Conservation (phyloP, 305 asterid genomes). For the Fraxinus ornus region DNA sequence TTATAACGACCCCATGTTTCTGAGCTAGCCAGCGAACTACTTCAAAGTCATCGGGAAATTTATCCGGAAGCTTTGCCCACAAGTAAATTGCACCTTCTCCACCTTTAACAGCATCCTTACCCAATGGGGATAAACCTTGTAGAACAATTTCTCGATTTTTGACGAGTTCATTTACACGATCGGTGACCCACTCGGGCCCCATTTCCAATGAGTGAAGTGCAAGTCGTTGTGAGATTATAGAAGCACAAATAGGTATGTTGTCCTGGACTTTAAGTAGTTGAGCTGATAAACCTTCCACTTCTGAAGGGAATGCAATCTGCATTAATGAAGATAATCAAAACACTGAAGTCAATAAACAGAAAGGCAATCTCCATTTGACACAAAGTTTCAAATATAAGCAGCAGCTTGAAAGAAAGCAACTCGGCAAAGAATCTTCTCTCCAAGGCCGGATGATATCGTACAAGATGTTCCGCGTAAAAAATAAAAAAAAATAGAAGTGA, state of each 20-base stretch:
- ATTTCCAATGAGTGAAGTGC: constrained; percentile 79
- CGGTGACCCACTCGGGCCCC: constrained; percentile 83
- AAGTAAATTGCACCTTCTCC: constrained; percentile 96
- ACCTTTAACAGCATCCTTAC: constrained; percentile 68
- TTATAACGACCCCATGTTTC: constrained; percentile 62
- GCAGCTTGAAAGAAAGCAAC: not conserved
- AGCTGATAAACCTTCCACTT: constrained; percentile 65
- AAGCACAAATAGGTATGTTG: constrained; percentile 96
- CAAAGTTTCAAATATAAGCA: not conserved
- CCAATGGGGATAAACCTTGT: constrained; percentile 84
- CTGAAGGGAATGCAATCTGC: constrained; percentile 92
- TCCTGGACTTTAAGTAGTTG: constrained; percentile 93
- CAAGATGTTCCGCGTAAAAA: not conserved
- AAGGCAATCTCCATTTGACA: not conserved
- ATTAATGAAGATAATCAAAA: not conserved
- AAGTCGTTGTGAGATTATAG: constrained; percentile 72
- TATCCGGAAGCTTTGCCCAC: constrained; percentile 89
- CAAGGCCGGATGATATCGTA: not conserved
- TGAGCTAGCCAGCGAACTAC: constrained; percentile 80
- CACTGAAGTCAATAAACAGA: not conserved
- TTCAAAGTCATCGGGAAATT: constrained; percentile 52
- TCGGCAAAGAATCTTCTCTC: not conserved
- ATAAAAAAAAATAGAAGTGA: too few species aligned
- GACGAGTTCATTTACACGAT: constrained; percentile 62
- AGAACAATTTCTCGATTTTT: constrained; percentile 61